phyloP scores from a whole-genome alignment of 1,284 basidiomycete genomes.

The Ganoderma sinense region DNA sequence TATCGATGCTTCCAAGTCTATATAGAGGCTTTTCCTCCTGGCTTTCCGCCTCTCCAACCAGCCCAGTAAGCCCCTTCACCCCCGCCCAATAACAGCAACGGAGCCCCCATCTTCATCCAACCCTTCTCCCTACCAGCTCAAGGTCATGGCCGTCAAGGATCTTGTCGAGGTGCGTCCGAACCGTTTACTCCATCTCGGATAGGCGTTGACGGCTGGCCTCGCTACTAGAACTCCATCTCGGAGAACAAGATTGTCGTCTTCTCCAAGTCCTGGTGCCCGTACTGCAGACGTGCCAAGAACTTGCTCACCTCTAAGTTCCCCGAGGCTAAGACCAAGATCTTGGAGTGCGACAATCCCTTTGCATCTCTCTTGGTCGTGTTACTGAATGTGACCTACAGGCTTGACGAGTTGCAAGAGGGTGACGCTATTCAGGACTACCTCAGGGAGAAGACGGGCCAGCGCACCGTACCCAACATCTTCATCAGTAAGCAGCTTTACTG shows the following conservation, averaged over 20 bases:
- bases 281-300: conserved; percentile 64
- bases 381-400: conserved; percentile 32
- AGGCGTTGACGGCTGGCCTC: neutral
- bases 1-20: conserved; percentile 36
- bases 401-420: conserved; percentile 60
- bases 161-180: conserved; percentile 48
- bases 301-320: conserved; percentile 61
- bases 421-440: conserved; percentile 68
- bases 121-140: conserved; percentile 46
- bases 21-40: conserved; percentile 34
- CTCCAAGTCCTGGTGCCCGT: conserved; percentile 72
- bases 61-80: conserved; percentile 37
- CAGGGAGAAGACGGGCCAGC: conserved; percentile 61
- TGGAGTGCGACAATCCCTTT: conserved; percentile 57
- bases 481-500: conserved; percentile 55
- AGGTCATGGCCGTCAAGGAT: conserved; percentile 47
- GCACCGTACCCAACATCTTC: conserved; percentile 75
- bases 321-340: conserved; percentile 54
- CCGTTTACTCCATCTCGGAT: neutral
- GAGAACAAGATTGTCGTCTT: conserved; percentile 73
- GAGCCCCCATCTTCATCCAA: conserved; percentile 45
- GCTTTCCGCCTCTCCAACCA: conserved; percentile 28
- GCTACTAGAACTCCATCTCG: conserved; percentile 60
- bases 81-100: conserved; percentile 21
- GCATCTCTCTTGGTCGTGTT: neutral